These are phyloP conservation scores for Lactarius hengduanensis DNA, from an alignment of 768 basidiomycete species.

Conservation along the genomic window DNA sequence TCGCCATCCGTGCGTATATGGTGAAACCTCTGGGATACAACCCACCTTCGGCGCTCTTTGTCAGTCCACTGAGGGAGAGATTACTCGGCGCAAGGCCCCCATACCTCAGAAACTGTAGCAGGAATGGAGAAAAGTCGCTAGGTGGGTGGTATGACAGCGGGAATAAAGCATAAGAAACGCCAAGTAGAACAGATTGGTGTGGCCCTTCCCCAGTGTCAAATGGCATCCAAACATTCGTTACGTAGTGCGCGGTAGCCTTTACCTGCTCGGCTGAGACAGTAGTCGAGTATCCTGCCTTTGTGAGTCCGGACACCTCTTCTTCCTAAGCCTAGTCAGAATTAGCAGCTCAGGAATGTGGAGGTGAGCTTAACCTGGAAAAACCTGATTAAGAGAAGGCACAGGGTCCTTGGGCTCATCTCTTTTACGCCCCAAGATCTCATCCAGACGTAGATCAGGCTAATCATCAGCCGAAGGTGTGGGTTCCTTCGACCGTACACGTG, in stretches of 20 bases:
- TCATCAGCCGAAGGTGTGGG: conserved; percentile 9
- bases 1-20: neutral
- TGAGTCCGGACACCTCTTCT: conserved; percentile 15
- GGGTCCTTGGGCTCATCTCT: conserved; percentile 18
- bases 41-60: conserved; percentile 16
- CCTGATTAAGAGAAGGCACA: conserved; percentile 24
- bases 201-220: conserved; percentile 14
- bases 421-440: conserved; percentile 26
- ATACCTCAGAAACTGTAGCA: conserved; percentile 26
- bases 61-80: neutral
- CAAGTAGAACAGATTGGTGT: conserved; percentile 16
- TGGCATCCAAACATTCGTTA: conserved; percentile 15
- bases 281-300: conserved; percentile 1
- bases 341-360: neutral
- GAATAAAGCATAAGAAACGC: conserved; percentile 18
- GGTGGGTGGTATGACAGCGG: neutral
- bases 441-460: conserved; percentile 23
- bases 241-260: conserved; percentile 15
- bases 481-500: conserved; percentile 13
- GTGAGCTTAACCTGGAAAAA: conserved; percentile 24
- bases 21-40: conserved; percentile 23
- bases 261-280: conserved; percentile 13
- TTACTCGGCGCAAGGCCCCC: neutral
- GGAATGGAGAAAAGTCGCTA: conserved; percentile 14
- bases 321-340: conserved; percentile 15